Evolutionary conservation across 768 basidiomycete species (phyloP), one percentile per base, ranked within the genome.

Genomic region (Chlorophyllum brunneum): DNA sequence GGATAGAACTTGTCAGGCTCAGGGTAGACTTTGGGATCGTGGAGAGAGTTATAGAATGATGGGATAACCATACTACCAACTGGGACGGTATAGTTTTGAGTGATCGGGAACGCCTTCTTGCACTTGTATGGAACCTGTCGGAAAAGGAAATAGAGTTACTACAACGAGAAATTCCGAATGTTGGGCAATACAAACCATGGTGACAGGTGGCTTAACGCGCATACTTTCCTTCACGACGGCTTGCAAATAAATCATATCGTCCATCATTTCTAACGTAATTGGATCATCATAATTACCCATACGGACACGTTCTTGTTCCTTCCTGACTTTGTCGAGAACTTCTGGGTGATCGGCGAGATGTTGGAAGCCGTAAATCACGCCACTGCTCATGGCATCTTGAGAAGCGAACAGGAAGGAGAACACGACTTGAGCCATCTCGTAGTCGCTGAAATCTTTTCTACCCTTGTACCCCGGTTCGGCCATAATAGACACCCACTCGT

Each of bases 371-470:
- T 92, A 98, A 63, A 97, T 93, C 61, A 98, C 73, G 44, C 94
- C 95, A 55, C 90, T 93, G 66, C 91, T 92, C 97, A 99, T 98
- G 42, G 97, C 97, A 65, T 99, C 97, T 74, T 97, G 92, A 22
- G 85, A 88, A 2, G 92, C 97, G 62, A 98, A 98, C 48, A 99
- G 74, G 85, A 98, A 98, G 9, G 91, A 93, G 64, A 99, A 86
- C 34, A 99, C 70, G 63, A 97, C 95, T 86, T 97, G 90, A 24
- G 91, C 93, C 83, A 98, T 98, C 70, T 99, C 95, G 59, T 80
- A 77, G 67, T 98, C 88, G 58, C 84, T 88, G 72, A 94, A 98
- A 56, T 98, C 91, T 56, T 75, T 81, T 58, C 85, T 83, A 58
- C 88, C 86, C 67, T 94, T 95, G 66, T 79, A 81, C 6, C 63